These are phyloP conservation scores for Rosa rugosa DNA, from an alignment of 306 rosid genomes.

Conservation along the genomic window DNA sequence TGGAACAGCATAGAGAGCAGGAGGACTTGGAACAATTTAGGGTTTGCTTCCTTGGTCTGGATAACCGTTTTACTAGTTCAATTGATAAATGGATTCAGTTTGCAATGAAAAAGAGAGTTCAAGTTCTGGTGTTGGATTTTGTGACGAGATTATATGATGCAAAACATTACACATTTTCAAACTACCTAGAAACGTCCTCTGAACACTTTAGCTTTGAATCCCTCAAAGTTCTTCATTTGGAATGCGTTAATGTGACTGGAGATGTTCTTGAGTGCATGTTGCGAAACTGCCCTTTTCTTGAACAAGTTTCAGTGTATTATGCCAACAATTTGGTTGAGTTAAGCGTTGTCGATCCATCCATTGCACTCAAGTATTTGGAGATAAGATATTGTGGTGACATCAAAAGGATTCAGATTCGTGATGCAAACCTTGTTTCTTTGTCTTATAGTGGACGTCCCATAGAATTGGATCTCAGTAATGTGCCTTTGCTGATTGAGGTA, in stretches of 20 bases:
- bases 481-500: background rate
- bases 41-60: background rate
- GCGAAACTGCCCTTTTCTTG: background rate
- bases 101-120: slow-evolving; percentile 1
- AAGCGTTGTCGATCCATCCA: background rate
- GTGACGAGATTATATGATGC: background rate
- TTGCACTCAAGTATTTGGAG: background rate
- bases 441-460: background rate
- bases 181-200: background rate
- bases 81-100: background rate
- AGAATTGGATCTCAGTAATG: background rate
- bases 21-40: background rate
- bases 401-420: background rate
- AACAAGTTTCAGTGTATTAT: background rate
- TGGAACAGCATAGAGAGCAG: background rate
- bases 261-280: background rate
- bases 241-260: background rate
- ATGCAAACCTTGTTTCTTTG: background rate
- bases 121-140: background rate
- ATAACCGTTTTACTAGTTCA: background rate
- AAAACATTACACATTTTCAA: background rate
- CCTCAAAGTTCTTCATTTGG: background rate
- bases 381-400: background rate
- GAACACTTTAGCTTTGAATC: background rate
- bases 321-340: background rate